Evolutionary conservation across 2,329 filamentous ascomycete genomes (phyloP).

Genomic region (Davidsoniella virescens): DNA sequence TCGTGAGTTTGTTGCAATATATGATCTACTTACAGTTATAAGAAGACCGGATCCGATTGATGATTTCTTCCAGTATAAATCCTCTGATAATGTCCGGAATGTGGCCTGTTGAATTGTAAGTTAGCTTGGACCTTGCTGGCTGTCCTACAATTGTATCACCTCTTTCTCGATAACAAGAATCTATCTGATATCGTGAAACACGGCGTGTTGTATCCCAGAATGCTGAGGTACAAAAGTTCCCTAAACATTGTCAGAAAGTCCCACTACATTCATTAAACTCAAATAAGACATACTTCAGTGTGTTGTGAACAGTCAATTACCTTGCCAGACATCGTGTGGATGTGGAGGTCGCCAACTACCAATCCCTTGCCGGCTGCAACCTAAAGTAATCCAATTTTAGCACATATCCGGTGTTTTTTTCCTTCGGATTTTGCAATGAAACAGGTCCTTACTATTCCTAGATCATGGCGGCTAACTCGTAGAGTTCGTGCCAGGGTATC

Average conservation of each 20-base stretch:
- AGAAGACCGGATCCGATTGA: constrained; percentile 42
- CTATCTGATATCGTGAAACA: constrained; percentile 39
- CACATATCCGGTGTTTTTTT: neutral
- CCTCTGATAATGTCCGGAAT: constrained; percentile 49
- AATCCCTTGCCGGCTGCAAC: constrained; percentile 60
- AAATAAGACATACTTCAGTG: constrained; percentile 19
- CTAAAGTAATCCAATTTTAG: constrained; percentile 23
- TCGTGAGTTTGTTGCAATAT: neutral
- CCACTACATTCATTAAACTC: no score
- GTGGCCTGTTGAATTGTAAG: constrained; percentile 41
- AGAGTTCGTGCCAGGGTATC: constrained; percentile 61
- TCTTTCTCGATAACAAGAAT: constrained; percentile 69
- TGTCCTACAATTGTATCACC: constrained; percentile 23
- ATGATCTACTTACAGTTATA: constrained; percentile 38
- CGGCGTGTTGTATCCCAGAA: constrained; percentile 31
- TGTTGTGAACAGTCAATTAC: constrained; percentile 19
- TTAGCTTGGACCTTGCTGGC: constrained; percentile 13
- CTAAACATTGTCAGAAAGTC: constrained; percentile 21
- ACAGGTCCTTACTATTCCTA: constrained; percentile 47
- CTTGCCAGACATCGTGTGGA: constrained; percentile 30
- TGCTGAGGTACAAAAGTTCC: constrained; percentile 44
- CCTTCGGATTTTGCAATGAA: no score
- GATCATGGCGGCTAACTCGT: constrained; percentile 40
- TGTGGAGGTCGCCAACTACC: constrained; percentile 39
- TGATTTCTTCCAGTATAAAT: constrained; percentile 35